Conservation (phyloP, 371 early-diverging fungal genomes). For the Cokeromyces recurvatus region DNA sequence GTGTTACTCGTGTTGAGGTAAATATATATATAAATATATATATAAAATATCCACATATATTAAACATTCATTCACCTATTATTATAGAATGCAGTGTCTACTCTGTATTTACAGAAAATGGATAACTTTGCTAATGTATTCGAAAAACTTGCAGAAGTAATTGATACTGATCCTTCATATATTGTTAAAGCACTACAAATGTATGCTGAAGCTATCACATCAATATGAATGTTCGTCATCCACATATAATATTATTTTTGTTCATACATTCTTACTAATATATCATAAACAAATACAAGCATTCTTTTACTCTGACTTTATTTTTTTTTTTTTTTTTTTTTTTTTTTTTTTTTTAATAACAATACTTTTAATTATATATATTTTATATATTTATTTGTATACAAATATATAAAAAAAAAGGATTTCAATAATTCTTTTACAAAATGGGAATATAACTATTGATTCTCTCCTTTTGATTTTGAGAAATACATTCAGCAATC, state of each 20-base stretch:
- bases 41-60: too few relatives aligned
- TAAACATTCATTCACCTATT: too few relatives aligned
- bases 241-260: too few relatives aligned
- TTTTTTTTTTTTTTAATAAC: neutral
- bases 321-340: neutral
- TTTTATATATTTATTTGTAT: too few relatives aligned
- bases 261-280: too few relatives aligned
- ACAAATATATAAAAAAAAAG: too few relatives aligned
- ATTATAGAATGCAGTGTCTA: conserved; percentile 52
- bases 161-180: conserved; percentile 52
- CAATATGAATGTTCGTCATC: too few relatives aligned
- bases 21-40: neutral
- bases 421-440: too few relatives aligned
- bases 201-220: conserved; percentile 51
- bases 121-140: conserved; percentile 52
- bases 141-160: conserved; percentile 54
- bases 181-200: conserved; percentile 61
- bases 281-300: neutral
- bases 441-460: conserved; percentile 85
- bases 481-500: conserved; percentile 99
- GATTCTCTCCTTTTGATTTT: conserved; percentile 94
- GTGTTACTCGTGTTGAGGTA: conserved; percentile 59
- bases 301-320: too few relatives aligned
- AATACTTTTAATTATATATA: too few relatives aligned
- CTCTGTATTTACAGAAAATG: conserved; percentile 54